Percentiles rank a stretch among this genome's conserved stretches.
phyloP scores from a whole-genome alignment of 495 filamentous ascomycete species.

The Penicillium nucicola region DNA sequence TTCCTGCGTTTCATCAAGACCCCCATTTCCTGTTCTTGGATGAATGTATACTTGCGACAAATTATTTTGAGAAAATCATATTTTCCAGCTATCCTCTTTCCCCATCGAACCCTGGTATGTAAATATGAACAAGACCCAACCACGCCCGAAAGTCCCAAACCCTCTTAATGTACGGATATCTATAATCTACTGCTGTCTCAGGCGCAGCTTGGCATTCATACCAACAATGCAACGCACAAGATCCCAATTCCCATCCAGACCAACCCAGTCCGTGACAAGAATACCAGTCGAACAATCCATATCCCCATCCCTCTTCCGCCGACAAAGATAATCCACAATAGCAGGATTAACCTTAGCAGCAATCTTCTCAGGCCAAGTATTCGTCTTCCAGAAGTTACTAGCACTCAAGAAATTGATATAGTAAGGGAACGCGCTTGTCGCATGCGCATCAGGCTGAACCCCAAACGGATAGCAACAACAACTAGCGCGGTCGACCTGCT shows the following conservation, averaged over 20 bases:
- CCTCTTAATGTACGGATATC: neutral
- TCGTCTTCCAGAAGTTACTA: constrained; percentile 87
- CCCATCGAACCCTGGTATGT: neutral
- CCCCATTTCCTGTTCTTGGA: constrained; percentile 12
- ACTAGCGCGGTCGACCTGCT: constrained; percentile 73
- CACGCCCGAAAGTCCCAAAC: neutral
- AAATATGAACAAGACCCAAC: neutral
- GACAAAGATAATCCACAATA: constrained; percentile 74
- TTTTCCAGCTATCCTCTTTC: neutral
- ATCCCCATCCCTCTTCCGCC: constrained; percentile 54
- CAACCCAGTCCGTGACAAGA: constrained; percentile 92
- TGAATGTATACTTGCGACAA: constrained; percentile 22
- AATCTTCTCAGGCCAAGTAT: constrained; percentile 91
- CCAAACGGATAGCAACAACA: constrained; percentile 41
- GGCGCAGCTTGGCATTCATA: constrained; percentile 77
- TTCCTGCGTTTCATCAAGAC: constrained; percentile 15
- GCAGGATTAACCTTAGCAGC: constrained; percentile 92
- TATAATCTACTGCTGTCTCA: constrained; percentile 32
- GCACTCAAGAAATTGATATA: constrained; percentile 89
- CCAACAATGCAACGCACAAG: constrained; percentile 83
- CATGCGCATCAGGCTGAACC: constrained; percentile 27
- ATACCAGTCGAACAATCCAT: constrained; percentile 88
- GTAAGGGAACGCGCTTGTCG: constrained; percentile 55
- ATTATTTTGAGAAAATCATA: neutral
- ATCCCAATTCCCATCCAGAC: constrained; percentile 88